Conservation (phyloP, 1,139 yeast species). For the Trichomonascaceae sp. region DNA sequence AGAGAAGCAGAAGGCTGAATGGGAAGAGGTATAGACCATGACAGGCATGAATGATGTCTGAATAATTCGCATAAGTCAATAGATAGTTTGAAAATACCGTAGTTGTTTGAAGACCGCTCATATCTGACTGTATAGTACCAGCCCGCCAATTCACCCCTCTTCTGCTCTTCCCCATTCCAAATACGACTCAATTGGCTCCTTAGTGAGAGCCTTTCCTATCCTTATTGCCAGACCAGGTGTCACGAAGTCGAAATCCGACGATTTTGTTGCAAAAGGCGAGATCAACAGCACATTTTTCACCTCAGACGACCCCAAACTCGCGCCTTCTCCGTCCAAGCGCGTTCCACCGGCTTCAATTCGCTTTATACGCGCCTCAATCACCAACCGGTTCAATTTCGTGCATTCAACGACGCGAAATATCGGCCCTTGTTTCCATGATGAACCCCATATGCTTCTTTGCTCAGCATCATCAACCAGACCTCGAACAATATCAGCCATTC, state of each 20-base stretch:
- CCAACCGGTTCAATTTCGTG: neutral
- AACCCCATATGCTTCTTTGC: neutral
- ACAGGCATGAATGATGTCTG: too few relatives aligned
- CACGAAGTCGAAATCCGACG: neutral
- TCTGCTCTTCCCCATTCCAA: neutral
- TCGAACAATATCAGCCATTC: conserved; percentile 13
- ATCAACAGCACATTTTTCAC: neutral
- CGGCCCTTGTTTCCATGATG: neutral
- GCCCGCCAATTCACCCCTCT: neutral
- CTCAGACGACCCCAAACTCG: neutral
- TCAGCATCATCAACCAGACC: conserved; percentile 9
- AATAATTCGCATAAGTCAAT: too few relatives aligned
- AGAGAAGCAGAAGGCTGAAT: too few relatives aligned
- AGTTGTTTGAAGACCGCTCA: too few relatives aligned
- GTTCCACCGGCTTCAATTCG: neutral
- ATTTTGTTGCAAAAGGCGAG: neutral
- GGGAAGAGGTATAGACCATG: too few relatives aligned
- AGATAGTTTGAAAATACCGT: too few relatives aligned
- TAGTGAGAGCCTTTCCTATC: neutral
- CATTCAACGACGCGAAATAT: neutral
- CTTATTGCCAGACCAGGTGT: neutral
- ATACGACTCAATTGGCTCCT: neutral
- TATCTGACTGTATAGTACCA: neutral
- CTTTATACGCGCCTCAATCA: neutral
- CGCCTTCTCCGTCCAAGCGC: neutral